A percentile compares a stretch with the other conserved stretches of the same genome.
Conservation (phyloP, 1,139 yeast genomes). For the Lodderomyces theae region DNA sequence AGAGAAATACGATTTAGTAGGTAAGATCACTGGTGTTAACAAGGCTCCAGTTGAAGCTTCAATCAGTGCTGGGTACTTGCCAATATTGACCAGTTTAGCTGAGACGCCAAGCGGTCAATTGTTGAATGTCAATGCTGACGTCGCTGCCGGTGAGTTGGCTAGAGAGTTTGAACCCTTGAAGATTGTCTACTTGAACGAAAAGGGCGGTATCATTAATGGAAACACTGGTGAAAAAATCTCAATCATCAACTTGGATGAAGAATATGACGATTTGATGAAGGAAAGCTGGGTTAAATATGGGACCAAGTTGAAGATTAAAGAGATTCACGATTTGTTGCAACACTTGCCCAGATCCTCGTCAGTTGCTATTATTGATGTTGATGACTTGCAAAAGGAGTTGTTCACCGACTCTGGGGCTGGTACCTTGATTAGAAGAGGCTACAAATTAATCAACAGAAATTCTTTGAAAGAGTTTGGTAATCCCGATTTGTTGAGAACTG, state of each 20-base stretch:
- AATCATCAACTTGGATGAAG: constrained; percentile 91
- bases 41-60: constrained; percentile 93
- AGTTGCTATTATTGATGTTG: constrained; percentile 93
- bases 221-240: constrained; percentile 87
- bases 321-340: constrained; percentile 89
- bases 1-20: constrained; percentile 89
- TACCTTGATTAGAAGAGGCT: constrained; percentile 95
- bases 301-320: constrained; percentile 92
- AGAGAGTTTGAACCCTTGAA: constrained; percentile 95
- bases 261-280: constrained; percentile 84
- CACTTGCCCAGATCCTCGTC: constrained; percentile 96
- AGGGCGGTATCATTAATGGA: constrained; percentile 96
- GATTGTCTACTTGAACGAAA: constrained; percentile 92
- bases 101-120: constrained; percentile 97
- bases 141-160: constrained; percentile 97
- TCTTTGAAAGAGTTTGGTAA: constrained; percentile 71
- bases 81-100: constrained; percentile 92
- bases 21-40: constrained; percentile 81
- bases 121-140: constrained; percentile 96
- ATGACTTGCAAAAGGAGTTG: constrained; percentile 92
- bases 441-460: constrained; percentile 72
- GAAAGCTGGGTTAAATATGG: constrained; percentile 99
- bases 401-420: constrained; percentile 99
- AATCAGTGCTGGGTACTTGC: constrained; percentile 93
- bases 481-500: constrained; percentile 72